Percentiles rank a stretch among this genome's conserved stretches.
Evolutionary conservation across 345 rosid genomes (phyloP).

Genomic region (Adansonia digitata): DNA sequence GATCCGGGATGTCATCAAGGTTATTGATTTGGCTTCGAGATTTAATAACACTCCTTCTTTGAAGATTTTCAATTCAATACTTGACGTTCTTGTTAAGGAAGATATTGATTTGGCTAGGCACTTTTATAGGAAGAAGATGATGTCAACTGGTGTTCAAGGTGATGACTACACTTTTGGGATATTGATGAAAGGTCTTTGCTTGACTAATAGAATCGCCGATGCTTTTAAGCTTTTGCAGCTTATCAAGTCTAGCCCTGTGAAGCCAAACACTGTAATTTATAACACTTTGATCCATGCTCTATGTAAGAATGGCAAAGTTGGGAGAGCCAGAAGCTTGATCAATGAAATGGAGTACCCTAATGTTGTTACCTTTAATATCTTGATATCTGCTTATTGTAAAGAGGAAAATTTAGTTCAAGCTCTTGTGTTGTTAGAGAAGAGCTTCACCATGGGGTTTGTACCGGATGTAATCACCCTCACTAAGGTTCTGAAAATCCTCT

Average conservation of each 20-base stretch:
- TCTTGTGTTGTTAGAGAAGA: slow-evolving; percentile 63
- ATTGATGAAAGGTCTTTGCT: slow-evolving; percentile 88
- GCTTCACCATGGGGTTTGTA: slow-evolving; percentile 54
- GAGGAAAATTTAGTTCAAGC: slow-evolving; percentile 66
- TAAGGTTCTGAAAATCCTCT: slow-evolving; percentile 63
- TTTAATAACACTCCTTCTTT: slow-evolving; percentile 52
- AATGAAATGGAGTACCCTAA: slow-evolving; percentile 61
- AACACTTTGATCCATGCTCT: slow-evolving; percentile 51
- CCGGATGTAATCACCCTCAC: slow-evolving; percentile 69
- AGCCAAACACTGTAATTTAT: slow-evolving; percentile 40
- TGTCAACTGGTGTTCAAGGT: slow-evolving; percentile 55
- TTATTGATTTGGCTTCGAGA: slow-evolving; percentile 45
- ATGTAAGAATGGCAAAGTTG: slow-evolving; percentile 72
- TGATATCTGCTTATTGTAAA: slow-evolving; percentile 71
- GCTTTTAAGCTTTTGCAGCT: slow-evolving; percentile 80
- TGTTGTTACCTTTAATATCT: slow-evolving; percentile 66
- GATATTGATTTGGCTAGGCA: slow-evolving; percentile 65
- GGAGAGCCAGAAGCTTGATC: slow-evolving; percentile 84
- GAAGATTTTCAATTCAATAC: slow-evolving; percentile 63
- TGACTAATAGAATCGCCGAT: slow-evolving; percentile 75
- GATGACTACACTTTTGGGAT: slow-evolving; percentile 85
- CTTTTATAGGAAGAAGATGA: slow-evolving; percentile 76
- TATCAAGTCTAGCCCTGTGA: slow-evolving; percentile 45
- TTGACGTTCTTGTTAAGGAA: slow-evolving; percentile 28
- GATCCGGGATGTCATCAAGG: slow-evolving; percentile 41